These are phyloP conservation scores for Aureobasidium zeae DNA, from an alignment of 2,329 filamentous ascomycete species.

Conservation along the genomic window DNA sequence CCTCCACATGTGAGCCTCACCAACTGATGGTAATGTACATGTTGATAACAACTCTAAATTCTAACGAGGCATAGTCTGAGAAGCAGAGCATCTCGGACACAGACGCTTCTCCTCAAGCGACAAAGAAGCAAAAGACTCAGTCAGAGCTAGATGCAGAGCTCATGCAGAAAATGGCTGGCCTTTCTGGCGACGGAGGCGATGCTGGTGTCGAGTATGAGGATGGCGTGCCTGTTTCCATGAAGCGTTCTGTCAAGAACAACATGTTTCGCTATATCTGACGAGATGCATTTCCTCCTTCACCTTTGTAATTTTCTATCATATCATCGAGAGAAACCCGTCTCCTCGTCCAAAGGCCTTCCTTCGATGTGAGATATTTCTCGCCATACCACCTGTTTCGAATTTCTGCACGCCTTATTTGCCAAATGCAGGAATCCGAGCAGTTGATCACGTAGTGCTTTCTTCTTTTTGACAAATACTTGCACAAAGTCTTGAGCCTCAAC, in stretches of 20 bases:
- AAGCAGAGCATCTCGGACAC: background rate
- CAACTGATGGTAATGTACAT: background rate
- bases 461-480: slow-evolving; percentile 1
- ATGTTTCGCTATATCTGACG: slow-evolving; percentile 67
- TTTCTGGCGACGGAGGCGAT: slow-evolving; percentile 56
- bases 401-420: no score
- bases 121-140: slow-evolving; percentile 42
- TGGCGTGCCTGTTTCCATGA: slow-evolving; percentile 62
- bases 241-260: slow-evolving; percentile 62
- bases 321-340: no score
- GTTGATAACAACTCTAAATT: background rate
- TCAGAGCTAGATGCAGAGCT: slow-evolving; percentile 60
- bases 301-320: no score
- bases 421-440: no score
- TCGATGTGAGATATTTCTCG: no score
- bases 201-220: slow-evolving; percentile 67
- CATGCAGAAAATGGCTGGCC: slow-evolving; percentile 53
- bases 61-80: background rate
- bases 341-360: no score
- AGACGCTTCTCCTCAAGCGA: background rate
- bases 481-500: slow-evolving; percentile 2
- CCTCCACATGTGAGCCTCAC: background rate
- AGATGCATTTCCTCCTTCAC: background rate
- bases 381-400: no score
- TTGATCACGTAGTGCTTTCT: no score